These are phyloP conservation scores for Hypoxylon subgilvum DNA, from an alignment of 495 filamentous ascomycete genomes.

Conservation along the genomic window DNA sequence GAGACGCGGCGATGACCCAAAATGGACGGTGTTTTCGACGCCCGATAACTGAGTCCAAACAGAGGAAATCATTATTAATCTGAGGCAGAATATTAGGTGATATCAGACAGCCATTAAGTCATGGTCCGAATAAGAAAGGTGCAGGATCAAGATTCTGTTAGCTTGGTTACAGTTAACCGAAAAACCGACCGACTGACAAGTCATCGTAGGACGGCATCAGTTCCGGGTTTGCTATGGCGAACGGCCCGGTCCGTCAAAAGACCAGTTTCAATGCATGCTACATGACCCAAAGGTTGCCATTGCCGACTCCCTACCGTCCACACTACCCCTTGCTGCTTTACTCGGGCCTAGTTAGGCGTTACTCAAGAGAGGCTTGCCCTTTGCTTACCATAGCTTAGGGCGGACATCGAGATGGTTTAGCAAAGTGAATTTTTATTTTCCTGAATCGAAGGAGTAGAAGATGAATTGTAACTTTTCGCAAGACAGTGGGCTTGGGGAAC, in stretches of 20 bases:
- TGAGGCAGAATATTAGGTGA: neutral
- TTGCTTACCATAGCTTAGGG: too few relatives aligned
- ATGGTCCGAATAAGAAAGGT: neutral
- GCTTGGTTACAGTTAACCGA: conserved; percentile 1
- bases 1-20: conserved; percentile 6
- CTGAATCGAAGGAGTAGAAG: too few relatives aligned
- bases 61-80: neutral
- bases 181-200: conserved; percentile 11
- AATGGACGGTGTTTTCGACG: neutral
- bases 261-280: neutral
- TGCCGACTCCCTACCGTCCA: too few relatives aligned
- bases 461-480: too few relatives aligned
- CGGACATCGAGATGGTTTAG: too few relatives aligned
- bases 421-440: too few relatives aligned
- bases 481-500: too few relatives aligned
- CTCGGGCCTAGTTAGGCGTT: too few relatives aligned
- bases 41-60: neutral
- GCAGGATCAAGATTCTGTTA: neutral
- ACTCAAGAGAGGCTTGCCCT: too few relatives aligned
- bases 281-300: too few relatives aligned
- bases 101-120: neutral
- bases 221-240: conserved; percentile 16
- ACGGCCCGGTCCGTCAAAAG: conserved; percentile 35
- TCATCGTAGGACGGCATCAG: conserved; percentile 19
- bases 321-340: too few relatives aligned